phyloP scores from a whole-genome alignment of 129 eudicot species.

The Silybum marianum region DNA sequence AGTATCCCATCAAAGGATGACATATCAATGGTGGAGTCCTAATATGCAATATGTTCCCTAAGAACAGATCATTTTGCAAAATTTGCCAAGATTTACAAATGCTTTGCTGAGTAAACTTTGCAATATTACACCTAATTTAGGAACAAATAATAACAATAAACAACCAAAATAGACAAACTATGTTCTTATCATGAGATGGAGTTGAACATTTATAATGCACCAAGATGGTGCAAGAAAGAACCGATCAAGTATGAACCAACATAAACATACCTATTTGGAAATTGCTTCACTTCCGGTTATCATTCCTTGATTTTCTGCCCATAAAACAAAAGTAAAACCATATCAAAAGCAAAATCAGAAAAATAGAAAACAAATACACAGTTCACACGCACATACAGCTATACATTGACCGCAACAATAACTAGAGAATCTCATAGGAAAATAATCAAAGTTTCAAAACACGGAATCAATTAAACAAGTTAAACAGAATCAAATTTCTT shows the following conservation, averaged over 20 bases:
- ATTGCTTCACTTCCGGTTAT: neutral
- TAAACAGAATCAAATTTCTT: neutral
- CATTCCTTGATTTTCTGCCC: neutral
- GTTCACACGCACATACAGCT: slow-evolving; percentile 6
- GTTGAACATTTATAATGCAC: slow-evolving; percentile 1
- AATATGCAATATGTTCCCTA: slow-evolving; percentile 3
- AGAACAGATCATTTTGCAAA: neutral
- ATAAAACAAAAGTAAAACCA: neutral
- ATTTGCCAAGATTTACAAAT: slow-evolving; percentile 4
- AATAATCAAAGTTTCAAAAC: neutral
- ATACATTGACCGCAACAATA: neutral
- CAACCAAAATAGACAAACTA: slow-evolving; percentile 1
- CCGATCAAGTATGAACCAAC: slow-evolving; percentile 14
- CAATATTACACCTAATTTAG: neutral
- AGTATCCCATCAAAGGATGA: neutral
- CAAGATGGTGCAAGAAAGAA: neutral
- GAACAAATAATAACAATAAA: slow-evolving; percentile 15
- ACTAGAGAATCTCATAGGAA: neutral
- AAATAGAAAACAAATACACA: neutral
- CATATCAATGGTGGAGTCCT: neutral
- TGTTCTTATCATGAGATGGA: neutral
- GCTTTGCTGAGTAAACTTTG: neutral
- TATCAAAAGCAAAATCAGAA: neutral
- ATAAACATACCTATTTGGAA: neutral
- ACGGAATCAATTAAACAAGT: neutral